Conservation (phyloP, 1,284 basidiomycete genomes). For the Cronartium quercuum region DNA sequence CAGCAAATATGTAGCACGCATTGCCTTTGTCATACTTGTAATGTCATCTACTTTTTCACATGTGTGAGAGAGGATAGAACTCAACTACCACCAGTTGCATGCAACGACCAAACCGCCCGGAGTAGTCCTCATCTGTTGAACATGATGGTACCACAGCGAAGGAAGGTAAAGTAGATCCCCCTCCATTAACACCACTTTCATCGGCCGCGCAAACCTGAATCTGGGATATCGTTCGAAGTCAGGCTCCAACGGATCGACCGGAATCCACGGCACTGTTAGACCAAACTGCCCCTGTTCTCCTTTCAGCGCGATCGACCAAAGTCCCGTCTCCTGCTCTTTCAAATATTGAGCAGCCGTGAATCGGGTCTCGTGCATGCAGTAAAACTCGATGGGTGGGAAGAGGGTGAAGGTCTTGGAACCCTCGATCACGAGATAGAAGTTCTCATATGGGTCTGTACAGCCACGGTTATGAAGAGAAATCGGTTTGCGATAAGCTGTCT, state of each 20-base stretch:
- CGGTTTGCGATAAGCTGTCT: constrained; percentile 66
- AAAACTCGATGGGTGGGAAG: constrained; percentile 77
- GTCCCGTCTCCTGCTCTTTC: constrained; percentile 39
- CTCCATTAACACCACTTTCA: constrained; percentile 60
- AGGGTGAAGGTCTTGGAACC: constrained; percentile 78
- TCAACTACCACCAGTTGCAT: constrained; percentile 39
- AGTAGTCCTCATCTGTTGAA: constrained; percentile 54
- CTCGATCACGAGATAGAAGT: constrained; percentile 76
- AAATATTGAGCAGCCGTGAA: constrained; percentile 7
- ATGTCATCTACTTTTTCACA: not conserved
- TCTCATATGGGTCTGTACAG: constrained; percentile 75
- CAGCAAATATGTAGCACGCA: not conserved
- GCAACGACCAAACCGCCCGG: constrained; percentile 19
- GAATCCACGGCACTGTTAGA: constrained; percentile 49
- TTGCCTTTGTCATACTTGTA: not conserved
- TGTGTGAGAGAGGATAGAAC: not conserved
- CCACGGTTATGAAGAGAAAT: constrained; percentile 79
- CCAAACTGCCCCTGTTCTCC: constrained; percentile 4
- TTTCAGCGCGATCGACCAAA: constrained; percentile 35
- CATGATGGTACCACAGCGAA: constrained; percentile 84
- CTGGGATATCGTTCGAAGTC: constrained; percentile 40
- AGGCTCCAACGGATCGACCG: constrained; percentile 42
- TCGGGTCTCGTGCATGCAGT: constrained; percentile 59
- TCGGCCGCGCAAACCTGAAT: constrained; percentile 57
- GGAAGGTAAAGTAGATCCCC: constrained; percentile 84